A percentile compares a stretch with the other conserved stretches of the same genome.
phyloP scores from a whole-genome alignment of 257 asterid species.

The Ballota nigra region DNA sequence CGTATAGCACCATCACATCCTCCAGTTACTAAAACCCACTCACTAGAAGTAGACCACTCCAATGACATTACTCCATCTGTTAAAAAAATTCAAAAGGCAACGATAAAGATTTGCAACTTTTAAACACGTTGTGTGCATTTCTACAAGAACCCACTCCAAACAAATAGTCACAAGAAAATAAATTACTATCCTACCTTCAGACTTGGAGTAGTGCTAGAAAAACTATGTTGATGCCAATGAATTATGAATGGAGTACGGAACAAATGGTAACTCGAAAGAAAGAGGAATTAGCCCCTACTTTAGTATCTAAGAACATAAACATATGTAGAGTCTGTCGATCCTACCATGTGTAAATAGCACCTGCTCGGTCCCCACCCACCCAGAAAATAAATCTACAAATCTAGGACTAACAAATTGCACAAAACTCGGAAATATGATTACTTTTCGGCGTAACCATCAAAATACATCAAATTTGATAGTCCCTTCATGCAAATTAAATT shows the following conservation, averaged over 20 bases:
- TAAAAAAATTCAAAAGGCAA: slow-evolving; percentile 26
- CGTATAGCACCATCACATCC: slow-evolving; percentile 99
- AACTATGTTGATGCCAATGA: slow-evolving; percentile 6
- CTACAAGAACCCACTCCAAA: background rate
- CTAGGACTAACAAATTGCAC: background rate
- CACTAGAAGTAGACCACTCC: slow-evolving; percentile 97
- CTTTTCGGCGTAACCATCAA: background rate
- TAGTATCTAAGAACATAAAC: background rate
- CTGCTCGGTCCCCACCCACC: background rate
- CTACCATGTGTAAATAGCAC: background rate
- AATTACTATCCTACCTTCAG: background rate
- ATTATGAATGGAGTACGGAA: slow-evolving; percentile 2
- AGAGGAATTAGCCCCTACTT: background rate
- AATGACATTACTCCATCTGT: slow-evolving; percentile 95
- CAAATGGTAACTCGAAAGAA: background rate
- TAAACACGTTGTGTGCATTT: slow-evolving; percentile 2
- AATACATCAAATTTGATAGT: background rate
- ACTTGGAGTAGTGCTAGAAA: background rate
- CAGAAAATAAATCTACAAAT: background rate
- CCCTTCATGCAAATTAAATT: slow-evolving; percentile 4
- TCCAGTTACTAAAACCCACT: slow-evolving; percentile 94
- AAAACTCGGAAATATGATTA: background rate
- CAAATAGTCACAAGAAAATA: background rate
- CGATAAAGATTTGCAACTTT: slow-evolving; percentile 14
- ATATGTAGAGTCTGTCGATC: background rate